Base-by-base conservation (phyloP, 257 asterid genomes). In the Henckelia pumila region DNA sequence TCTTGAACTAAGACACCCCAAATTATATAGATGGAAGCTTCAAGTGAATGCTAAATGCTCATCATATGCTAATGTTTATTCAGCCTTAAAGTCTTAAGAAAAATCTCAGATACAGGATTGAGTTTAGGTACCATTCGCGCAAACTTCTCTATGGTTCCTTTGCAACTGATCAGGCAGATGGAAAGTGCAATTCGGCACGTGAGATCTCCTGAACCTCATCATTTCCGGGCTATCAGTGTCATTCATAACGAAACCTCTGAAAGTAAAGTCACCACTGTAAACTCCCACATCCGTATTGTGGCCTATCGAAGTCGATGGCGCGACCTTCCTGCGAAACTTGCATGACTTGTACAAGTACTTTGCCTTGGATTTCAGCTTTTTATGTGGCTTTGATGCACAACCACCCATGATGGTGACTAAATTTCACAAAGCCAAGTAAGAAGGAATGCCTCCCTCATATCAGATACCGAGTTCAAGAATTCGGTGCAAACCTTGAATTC, bases 341-440 rank as follows among this genome's bases (percentile, higher is more conserved):
- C 92, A 79, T 26, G 86, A 75, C 74, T 78, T 84, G 61, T 72
- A 76, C 30, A 86, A 63, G 85, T 62, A 62, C 80, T 74, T 79
- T 5, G 76, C 83, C 71, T 85, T 88, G 11, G 91, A 77, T 72
- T 79, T 92, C 1, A 89, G 19, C 76, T 71, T 84, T 62, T 74
- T 82, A 24, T 76, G 80, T 1, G 93, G 88, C 76, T 73, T 83
- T 24, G 98, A 89, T 49, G 88, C 85, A 35, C 98, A 92, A 62
- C 91, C 91, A 56, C 98, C 98, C 97, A 92, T 92, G 64, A 67
- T 52, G 16, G 69, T 58, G 55, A 69, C 67, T 63, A 62, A 61
- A 35, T 64, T 69, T 80, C 78, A 69, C 57, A 57, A 76, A 73
- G 59, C 56, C 77, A 59, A 58, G 69, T 22, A 59, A 65, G 62